Base-by-base conservation (phyloP, 2,329 filamentous ascomycete species). In the Drechmeria coniospora region DNA sequence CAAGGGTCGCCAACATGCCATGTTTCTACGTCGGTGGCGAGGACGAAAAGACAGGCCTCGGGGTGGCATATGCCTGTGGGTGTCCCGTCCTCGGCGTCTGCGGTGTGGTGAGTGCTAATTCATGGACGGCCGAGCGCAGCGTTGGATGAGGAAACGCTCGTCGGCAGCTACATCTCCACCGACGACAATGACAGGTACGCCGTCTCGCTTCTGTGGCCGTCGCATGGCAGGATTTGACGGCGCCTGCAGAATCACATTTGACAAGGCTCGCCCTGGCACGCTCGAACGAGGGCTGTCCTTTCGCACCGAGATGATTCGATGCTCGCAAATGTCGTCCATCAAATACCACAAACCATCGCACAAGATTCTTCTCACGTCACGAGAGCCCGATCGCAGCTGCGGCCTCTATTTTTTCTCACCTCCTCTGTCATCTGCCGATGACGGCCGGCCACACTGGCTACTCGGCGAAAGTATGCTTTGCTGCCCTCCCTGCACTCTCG, bases 11-110 rank as follows among this genome's bases (percentile, higher is more conserved):
- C 2, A 56, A 56, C 14, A 46, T 63, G 35, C 41, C 46, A 13
- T 53, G 51, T 20, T 50, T 65, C 28, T 54, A 54, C 32, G 45
- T 66, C 6, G 44, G 44, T 7, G 50, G 47, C 1, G 44, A 51
- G 12, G 59, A 61, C 17, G 31, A 40, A 4, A 51, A 47, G 34
- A 55, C 50, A 0, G 56, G 54, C 1, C 27, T 60, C 7, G 61
- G 57, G 15, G 47, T 55, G 15, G 51, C 49, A 1, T 65, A 59
- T 47, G 52, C 51, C 3, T 51, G 62, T 65, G 33, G 46, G 61
- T 56, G 8, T 17, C 11, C n/a, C 7, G 17, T 5, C 14, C 8
- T 7, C 12, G 24, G 14, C 14, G 11, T 18, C 28, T 13, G 15
- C 21, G 16, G 17, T 29, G 12, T 10, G 15, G 5, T 17, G 17